phyloP scores from a whole-genome alignment of 495 filamentous ascomycete genomes.

The Beverwykella pulmonaria region DNA sequence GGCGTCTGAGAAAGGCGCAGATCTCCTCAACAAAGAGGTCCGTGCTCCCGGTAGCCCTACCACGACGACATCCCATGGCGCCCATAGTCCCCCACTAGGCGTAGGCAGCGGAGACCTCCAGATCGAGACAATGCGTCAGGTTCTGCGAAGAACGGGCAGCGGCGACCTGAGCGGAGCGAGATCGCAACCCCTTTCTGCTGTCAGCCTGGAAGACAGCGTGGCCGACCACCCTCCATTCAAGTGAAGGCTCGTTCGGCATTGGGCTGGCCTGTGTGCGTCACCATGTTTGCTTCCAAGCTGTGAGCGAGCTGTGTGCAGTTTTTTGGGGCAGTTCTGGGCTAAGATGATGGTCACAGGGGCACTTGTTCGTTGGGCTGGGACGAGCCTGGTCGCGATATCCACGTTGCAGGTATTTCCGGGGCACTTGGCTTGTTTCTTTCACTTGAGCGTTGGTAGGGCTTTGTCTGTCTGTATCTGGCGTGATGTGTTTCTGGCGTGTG shows the following conservation, averaged over 20 bases:
- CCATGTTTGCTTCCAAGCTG: conserved; percentile 1
- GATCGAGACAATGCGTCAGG: conserved; percentile 90
- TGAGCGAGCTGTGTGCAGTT: not conserved
- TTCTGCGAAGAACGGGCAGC: conserved; percentile 77
- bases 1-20: conserved; percentile 65
- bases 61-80: conserved; percentile 42
- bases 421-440: not conserved
- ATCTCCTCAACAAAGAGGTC: conserved; percentile 53
- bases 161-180: conserved; percentile 69
- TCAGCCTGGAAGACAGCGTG: conserved; percentile 50
- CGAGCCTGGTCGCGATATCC: conserved; percentile 17
- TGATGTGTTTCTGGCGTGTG: not conserved
- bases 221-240: conserved; percentile 37
- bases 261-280: not conserved
- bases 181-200: conserved; percentile 65
- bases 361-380: conserved; percentile 8
- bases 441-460: not conserved
- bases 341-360: not conserved
- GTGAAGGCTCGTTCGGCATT: conserved; percentile 14
- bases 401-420: conserved; percentile 2
- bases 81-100: conserved; percentile 42
- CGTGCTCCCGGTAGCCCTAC: conserved; percentile 50
- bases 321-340: not conserved
- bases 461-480: not conserved
- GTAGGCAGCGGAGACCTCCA: conserved; percentile 60